Base-by-base conservation (phyloP, 192 early-diverging fungal genomes). In the Dispira parvispora region DNA sequence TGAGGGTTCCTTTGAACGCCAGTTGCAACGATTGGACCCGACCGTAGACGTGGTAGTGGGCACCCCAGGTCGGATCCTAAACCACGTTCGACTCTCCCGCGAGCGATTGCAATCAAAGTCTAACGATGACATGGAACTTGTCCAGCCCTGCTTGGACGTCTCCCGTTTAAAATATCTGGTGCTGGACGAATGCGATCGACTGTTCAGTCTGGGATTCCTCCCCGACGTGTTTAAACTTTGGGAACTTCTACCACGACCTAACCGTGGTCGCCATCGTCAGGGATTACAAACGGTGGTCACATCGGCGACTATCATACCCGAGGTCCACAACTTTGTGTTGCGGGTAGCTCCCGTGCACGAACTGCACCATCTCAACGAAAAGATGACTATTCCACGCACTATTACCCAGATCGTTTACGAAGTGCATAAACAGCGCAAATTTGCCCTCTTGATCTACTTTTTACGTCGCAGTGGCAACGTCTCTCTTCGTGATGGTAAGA, bases 141-240 rank as follows among this genome's bases (percentile, higher is more conserved):
- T 38, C 16, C n/a, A 26, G 4, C 54, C 54, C 1, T 27, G 54
- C 3, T 27, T 56, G 27, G 54, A 56, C 20, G 21, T 56, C 21
- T 23, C n/a, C 54, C 16, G 54, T 14, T 13, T 56, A 10, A 3
- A 27, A 20, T 27, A 56, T 20, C 27, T 56, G 20, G 54, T 56
- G 20, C 13, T 56, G 21, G 54, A 56, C 54, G 54, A 56, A 27
- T 56, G 54, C 54, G 54, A 56, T 27, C 54, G 54, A 14, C 54
- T 56, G n/a, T 56, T 56, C 25, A 27, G 54, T 27, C 54, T 56
- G 13, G 54, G 54, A 20, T 56, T 56, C 25, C 25, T 56, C 13
- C n/a, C 54, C 54, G n/a, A 16, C 27, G 54, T 56, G 21, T 14
- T 14, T 14, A 3, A 20, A 14, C n/a, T 56, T 56, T 56, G 54